Base-by-base conservation (phyloP, 179 eudicot genomes). In the Beta lomatogona region DNA sequence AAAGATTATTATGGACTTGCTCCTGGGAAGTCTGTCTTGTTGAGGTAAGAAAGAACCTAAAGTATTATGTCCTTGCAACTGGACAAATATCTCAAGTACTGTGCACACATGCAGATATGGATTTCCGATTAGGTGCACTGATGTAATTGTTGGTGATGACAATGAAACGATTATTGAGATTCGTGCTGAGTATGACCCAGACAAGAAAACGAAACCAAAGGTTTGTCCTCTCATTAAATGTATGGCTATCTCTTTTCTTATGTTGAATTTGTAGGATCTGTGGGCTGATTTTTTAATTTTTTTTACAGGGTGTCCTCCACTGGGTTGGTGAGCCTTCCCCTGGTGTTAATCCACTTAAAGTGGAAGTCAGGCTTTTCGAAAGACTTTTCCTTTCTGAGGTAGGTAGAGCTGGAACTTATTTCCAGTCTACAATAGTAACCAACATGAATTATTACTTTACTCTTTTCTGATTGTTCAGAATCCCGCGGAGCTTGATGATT, bases 1-100 rank as follows among this genome's bases (percentile, higher is more conserved):
- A 95, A 92, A 91, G 99, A 92, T 81, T 95, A 93, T 83, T 94
- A 94, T 85, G 99, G 99, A 60, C 89, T 95, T 76, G 98, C 99
- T 78, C 99, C 94, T 79, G 96, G 96, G 50, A 95, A 95, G 86
- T 89, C 92, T 80, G 97, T 91, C 69, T 86, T 92, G 76, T 88
- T 94, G 59, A 94, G 97, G 98, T 94, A 76, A 77, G 84, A 70
- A 44, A 44, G 46, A 48, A 68, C 52, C 15, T 67, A 9, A 9
- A 68, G 54, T 21, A 44, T 22, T 46, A 28, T 58, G 48, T 44
- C 7, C 69, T 60, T 67, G 72, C 54, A 50, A 81, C 41, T 58
- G 60, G 28, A 21, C 45, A 46, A 41, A 6, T 44, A 12, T 77
- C 79, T 81, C 41, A 78, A 25, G 4, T 16, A 59, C 7, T 41